Conservation (phyloP, 805 yeast genomes). For the Danielozyma ontarioensis region DNA sequence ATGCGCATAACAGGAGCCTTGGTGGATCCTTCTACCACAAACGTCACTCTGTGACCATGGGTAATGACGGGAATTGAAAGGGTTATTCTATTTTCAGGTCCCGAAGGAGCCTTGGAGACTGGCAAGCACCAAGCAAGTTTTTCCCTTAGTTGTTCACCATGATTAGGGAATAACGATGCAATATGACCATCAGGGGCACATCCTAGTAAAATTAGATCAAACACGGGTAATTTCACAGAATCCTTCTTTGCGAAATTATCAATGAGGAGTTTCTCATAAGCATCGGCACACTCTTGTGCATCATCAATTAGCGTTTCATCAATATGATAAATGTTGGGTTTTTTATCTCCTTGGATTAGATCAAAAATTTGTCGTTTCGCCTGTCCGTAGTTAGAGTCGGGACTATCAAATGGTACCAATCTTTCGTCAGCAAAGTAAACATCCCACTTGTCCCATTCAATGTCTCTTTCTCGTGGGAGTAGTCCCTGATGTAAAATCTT, state of each 20-base stretch:
- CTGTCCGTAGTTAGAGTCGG: slow-evolving; percentile 85
- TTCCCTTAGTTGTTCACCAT: slow-evolving; percentile 78
- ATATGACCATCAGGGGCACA: slow-evolving; percentile 99
- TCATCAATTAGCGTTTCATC: slow-evolving; percentile 70
- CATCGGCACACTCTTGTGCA: slow-evolving; percentile 91
- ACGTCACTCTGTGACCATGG: slow-evolving; percentile 87
- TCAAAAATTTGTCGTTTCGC: slow-evolving; percentile 82
- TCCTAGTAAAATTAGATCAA: slow-evolving; percentile 85
- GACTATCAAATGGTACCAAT: slow-evolving; percentile 78
- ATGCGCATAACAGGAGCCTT: slow-evolving; percentile 89
- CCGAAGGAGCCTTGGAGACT: slow-evolving; percentile 84
- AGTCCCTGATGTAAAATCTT: slow-evolving; percentile 85
- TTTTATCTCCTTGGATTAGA: slow-evolving; percentile 44
- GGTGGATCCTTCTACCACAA: slow-evolving; percentile 94
- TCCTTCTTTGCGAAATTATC: slow-evolving; percentile 94
- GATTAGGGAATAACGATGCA: slow-evolving; percentile 93
- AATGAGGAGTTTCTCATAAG: slow-evolving; percentile 80
- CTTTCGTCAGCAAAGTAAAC: slow-evolving; percentile 95
- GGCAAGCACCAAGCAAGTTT: slow-evolving; percentile 94
- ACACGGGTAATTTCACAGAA: slow-evolving; percentile 91
- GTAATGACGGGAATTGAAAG: slow-evolving; percentile 91
- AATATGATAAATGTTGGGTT: slow-evolving; percentile 78
- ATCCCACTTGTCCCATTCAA: slow-evolving; percentile 94
- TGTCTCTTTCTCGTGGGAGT: slow-evolving; percentile 59
- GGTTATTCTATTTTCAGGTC: slow-evolving; percentile 82